Conservation (phyloP, 2,329 filamentous ascomycete species). For the Aaosphaeria arxii region DNA sequence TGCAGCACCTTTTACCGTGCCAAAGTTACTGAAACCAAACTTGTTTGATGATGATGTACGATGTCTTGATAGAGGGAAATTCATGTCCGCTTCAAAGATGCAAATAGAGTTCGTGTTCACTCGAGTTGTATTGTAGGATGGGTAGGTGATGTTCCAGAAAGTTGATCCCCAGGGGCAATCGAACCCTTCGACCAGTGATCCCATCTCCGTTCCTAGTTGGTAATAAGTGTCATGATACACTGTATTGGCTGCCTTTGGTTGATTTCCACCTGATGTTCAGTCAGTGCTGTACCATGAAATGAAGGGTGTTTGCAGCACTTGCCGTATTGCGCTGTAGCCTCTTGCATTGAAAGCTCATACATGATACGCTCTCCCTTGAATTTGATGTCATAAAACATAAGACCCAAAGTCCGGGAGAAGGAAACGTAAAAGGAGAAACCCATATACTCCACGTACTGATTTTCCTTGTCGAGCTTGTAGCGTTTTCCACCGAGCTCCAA, state of each 20-base stretch:
- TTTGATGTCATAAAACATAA: constrained; percentile 52
- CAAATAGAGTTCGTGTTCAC: constrained; percentile 53
- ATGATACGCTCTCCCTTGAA: constrained; percentile 55
- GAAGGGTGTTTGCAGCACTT: constrained; percentile 7
- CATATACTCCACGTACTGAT: constrained; percentile 51
- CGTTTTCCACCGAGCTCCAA: constrained; percentile 40
- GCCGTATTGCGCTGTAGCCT: constrained; percentile 53
- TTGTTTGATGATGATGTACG: constrained; percentile 14
- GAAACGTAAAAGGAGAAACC: constrained; percentile 51
- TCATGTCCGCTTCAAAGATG: constrained; percentile 27
- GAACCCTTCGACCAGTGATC: constrained; percentile 45
- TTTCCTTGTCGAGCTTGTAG: constrained; percentile 40
- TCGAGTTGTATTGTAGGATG: constrained; percentile 43
- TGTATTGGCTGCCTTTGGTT: constrained; percentile 46
- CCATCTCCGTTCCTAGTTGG: constrained; percentile 44
- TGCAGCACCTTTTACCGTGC: constrained; percentile 26
- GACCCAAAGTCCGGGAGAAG: constrained; percentile 48
- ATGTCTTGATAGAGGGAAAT: constrained; percentile 34
- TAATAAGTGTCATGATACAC: constrained; percentile 50
- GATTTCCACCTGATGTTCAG: constrained; percentile 22
- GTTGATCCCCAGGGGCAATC: constrained; percentile 53
- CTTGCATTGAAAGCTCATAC: constrained; percentile 56
- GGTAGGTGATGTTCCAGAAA: constrained; percentile 49
- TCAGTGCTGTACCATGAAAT: too few relatives aligned
- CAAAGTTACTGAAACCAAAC: constrained; percentile 21